A percentile compares a stretch with the other conserved stretches of the same genome.
Conservation (phyloP, 2,329 filamentous ascomycete species). For the Teratosphaeria destructans region DNA sequence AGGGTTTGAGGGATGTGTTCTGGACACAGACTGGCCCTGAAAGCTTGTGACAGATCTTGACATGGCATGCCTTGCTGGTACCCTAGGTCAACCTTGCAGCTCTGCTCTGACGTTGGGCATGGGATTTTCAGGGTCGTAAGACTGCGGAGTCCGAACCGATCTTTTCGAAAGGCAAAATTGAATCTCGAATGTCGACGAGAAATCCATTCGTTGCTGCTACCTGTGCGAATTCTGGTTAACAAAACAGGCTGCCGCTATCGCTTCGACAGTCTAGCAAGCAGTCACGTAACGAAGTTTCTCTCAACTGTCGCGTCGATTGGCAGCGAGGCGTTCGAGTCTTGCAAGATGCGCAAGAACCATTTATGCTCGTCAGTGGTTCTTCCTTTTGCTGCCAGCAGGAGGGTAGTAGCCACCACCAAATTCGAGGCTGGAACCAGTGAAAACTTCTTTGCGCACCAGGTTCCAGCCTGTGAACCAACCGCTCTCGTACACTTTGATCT, state of each 20-base stretch:
- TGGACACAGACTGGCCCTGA: background rate
- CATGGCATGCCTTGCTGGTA: background rate
- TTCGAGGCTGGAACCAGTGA: conserved; percentile 36
- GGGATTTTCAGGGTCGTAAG: background rate
- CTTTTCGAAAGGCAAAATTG: background rate
- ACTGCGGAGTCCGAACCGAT: background rate
- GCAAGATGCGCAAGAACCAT: background rate
- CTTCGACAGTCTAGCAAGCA: too few relatives aligned
- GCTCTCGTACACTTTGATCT: conserved; percentile 32
- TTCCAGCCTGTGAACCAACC: conserved; percentile 32
- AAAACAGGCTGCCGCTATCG: background rate
- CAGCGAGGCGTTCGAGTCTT: background rate
- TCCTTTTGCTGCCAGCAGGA: conserved; percentile 28
- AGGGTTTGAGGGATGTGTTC: background rate
- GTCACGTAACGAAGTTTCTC: too few relatives aligned
- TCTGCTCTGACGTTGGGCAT: background rate
- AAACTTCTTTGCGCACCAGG: conserved; percentile 29
- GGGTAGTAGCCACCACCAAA: conserved; percentile 41
- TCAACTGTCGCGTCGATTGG: background rate
- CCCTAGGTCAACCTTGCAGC: background rate
- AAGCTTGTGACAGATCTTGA: background rate
- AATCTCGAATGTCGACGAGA: background rate
- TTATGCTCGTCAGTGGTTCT: conserved; percentile 21
- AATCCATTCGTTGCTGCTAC: background rate
- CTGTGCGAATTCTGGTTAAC: background rate